Conservation (phyloP, 345 rosid genomes). For the Bruguiera parviflora region DNA sequence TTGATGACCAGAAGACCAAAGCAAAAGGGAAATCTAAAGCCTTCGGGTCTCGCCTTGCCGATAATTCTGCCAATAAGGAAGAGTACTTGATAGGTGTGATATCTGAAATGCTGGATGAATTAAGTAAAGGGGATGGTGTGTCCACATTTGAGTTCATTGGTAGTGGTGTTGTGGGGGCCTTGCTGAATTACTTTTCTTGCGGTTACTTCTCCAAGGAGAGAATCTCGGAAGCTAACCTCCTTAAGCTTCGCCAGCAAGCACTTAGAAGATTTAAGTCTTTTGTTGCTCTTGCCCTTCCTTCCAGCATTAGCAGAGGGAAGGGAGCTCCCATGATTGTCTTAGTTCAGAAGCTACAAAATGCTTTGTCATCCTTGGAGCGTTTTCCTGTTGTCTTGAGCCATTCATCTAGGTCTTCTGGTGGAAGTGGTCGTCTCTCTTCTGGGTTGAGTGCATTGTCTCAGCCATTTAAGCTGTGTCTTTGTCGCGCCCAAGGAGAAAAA, state of each 20-base stretch:
- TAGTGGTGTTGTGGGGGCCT: conserved; percentile 94
- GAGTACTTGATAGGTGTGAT: conserved; percentile 73
- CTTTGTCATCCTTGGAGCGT: conserved; percentile 87
- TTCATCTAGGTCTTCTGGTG: conserved; percentile 78
- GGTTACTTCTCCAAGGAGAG: conserved; percentile 81
- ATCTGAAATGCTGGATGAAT: conserved; percentile 78
- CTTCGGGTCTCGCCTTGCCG: conserved; percentile 49
- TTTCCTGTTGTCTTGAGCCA: conserved; percentile 96
- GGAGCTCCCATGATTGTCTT: conserved; percentile 68
- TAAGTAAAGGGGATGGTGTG: conserved; percentile 95
- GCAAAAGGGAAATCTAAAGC: conserved; percentile 87
- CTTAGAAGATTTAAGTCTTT: conserved; percentile 75
- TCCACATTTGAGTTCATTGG: conserved; percentile 99
- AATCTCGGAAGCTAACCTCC: conserved; percentile 66
- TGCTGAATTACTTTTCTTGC: conserved; percentile 89
- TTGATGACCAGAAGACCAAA: conserved; percentile 80
- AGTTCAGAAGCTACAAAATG: conserved; percentile 96
- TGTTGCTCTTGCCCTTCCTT: conserved; percentile 72
- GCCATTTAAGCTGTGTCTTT: conserved; percentile 87
- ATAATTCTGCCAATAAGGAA: conserved; percentile 63
- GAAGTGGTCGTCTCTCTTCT: conserved; percentile 92
- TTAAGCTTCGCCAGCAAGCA: conserved; percentile 80
- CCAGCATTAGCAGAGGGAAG: conserved; percentile 39
- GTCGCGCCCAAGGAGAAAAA: conserved; percentile 91
- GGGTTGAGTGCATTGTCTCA: conserved; percentile 93